Base-by-base conservation (phyloP, 2,329 filamentous ascomycete species). In the Ramularia collo-cygni region DNA sequence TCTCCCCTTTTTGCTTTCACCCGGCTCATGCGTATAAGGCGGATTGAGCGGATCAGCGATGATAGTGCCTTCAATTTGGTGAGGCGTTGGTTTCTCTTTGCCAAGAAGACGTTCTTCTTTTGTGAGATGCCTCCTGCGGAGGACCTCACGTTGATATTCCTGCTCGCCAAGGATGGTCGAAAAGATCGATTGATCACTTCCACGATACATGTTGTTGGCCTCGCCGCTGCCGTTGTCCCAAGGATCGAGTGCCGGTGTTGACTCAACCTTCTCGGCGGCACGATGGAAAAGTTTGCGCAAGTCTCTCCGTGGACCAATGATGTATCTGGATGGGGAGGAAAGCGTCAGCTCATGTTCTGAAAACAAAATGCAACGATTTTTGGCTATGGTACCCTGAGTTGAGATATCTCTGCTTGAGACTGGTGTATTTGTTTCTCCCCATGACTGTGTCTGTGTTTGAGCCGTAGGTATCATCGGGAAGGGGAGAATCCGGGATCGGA, bases 401-500 rank as follows among this genome's bases (percentile, higher is more conserved):
- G 8, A 57, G 38, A 30, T 47, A 57, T 3, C 52, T 37, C 43
- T 54, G 50, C 19, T 46, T 51, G 4, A 37, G 24, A 27, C 43
- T 53, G 35, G 57, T 56, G 4, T 58, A 56, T 21, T 65, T 54
- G 2, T 57, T 54, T 28, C 66, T 54, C 33, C 60, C 59, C 8
- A 68, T 69, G 7, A 45, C 40, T 2, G 51, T 51, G 13, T 54
- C 51, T 0, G 47, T 54, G 26, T 52, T 44, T n/a, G 37, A 34
- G 8, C 49, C 69, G 47, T 72, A 73, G 0, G 68, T 55, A 41
- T 75, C 66, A 5, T 64, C 60, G 0, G 71, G 69, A 2, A 77
- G 46, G 3, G 66, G 64, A 1, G 73, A 76, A 15, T 68, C 55
- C 0, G 76, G 75, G 2, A 74, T 64, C 12, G 69, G 66, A 28